Conservation (phyloP, 441 rosid genomes). For the Arabidopsis lyrata region DNA sequence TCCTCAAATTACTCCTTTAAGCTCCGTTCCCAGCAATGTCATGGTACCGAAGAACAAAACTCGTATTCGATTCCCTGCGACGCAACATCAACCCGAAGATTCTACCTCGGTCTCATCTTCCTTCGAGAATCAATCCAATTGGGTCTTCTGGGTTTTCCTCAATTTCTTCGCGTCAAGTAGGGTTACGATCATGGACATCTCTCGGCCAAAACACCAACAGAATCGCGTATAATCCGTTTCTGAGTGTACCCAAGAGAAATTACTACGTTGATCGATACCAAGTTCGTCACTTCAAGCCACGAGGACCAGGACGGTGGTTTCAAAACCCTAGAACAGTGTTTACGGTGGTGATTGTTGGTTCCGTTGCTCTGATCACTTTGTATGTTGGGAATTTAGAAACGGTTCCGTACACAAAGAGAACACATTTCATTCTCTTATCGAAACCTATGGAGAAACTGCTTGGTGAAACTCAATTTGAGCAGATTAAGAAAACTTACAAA, state of each 20-base stretch:
- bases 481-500: constrained; percentile 59
- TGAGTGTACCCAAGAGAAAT: constrained; percentile 52
- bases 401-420: constrained; percentile 84
- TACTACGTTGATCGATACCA: constrained; percentile 77
- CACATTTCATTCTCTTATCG: constrained; percentile 81
- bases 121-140: constrained; percentile 45
- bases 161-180: constrained; percentile 48
- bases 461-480: constrained; percentile 76
- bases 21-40: constrained; percentile 34
- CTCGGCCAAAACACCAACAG: constrained; percentile 28
- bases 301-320: constrained; percentile 77
- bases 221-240: constrained; percentile 44
- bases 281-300: constrained; percentile 74
- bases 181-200: constrained; percentile 37
- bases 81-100: constrained; percentile 48
- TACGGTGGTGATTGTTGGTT: constrained; percentile 61
- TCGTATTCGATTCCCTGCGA: constrained; percentile 56
- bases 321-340: constrained; percentile 63
- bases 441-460: constrained; percentile 67
- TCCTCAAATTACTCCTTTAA: background rate
- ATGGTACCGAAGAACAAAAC: constrained; percentile 49
- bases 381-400: constrained; percentile 83
- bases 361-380: constrained; percentile 67
- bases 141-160: constrained; percentile 54
- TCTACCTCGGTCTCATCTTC: constrained; percentile 43